Base-by-base conservation (phyloP, 495 filamentous ascomycete genomes). In the Astrothelium subdiscretum region DNA sequence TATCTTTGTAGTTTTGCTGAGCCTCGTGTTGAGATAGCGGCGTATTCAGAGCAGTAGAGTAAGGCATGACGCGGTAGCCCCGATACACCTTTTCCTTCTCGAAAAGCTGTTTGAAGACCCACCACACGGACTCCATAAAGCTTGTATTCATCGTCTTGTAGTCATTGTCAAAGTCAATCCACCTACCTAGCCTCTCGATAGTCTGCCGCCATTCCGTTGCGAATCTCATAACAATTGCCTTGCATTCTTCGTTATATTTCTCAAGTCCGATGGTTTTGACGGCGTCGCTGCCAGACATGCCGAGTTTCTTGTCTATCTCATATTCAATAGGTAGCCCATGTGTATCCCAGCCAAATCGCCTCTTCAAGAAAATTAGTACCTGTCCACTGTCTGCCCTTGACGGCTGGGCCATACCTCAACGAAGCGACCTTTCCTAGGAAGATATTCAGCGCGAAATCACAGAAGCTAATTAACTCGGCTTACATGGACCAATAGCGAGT, bases 51-150 rank as follows among this genome's bases (percentile, higher is more conserved):
- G 88, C 90, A 0, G 91, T 97, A 13, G 91, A 96, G 72, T 91
- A 97, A 15, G 92, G 92, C 90, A 97, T 95, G 62, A 97, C 90
- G 62, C 83, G 82, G 73, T 91, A 89, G 31, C 91, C 91, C 63
- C 87, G 85, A 72, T 97, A 97, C 40, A 96, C 90, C 44, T 85
- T 80, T 31, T 83, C 88, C 76, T 96, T 96, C 69, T 94, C 88
- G 69, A 87, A 92, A 24, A 97, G 80, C 69, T 92, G 84, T 74
- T 92, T 94, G 80, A 95, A 96, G 44, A 95, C 87, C 92, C 92
- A 97, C 92, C 92, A 97, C 44, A 89, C 84, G 0, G 88, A 89
- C 75, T 96, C 92, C 92, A 97, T 97, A 76, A 92, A 97, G n/a
- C 75, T 82, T 1, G 86, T 78, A 73, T 97, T 87, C 91, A 96